Evolutionary conservation across 257 asterid species (phyloP), one percentile per base, ranked within the genome.

Genomic region (Catharanthus roseus): DNA sequence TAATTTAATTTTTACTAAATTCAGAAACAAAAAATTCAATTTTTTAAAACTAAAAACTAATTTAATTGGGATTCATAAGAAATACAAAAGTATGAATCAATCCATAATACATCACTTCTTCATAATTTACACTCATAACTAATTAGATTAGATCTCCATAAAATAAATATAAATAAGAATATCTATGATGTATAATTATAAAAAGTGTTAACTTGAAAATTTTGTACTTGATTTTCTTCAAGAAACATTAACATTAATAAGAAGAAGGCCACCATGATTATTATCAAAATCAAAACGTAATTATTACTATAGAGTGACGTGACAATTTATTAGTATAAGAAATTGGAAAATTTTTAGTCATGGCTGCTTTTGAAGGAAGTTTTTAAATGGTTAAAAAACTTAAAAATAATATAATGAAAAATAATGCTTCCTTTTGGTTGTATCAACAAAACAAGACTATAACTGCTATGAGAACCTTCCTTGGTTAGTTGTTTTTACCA

Each of bases 301-400:
- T 29, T 19, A 15, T 29, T 19, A 15, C 3, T 19, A 58, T 58
- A 58, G 3, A 3, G 19, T 19, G 26, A 50, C 1, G 8, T 50
- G 56, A 50, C 8, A 50, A 58, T 58, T 1, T 29, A 29, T 34
- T 0, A 3, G 29, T 58, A 1, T 6, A 18, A 2, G 10, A 47
- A 34, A 39, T 16, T 11, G 55, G 38, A 29, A 42, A 38, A 3
- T 3, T 3, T 11, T 12, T 11, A 6, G 16, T 66, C 10, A 10
- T n/a, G 70, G 56, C 70, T 26, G 70, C 70, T 65, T 24, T 23
- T 39, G 33, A n/a, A 42, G 36, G 21, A 12, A 66, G 36, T 26
- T 44, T 26, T 24, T 65, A 65, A 65, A 8, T 38, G 8, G 8
- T 38, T 65, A 24, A 41, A 26, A n/a, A n/a, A n/a, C 24, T 6